Percentiles rank a stretch among this genome's conserved stretches.
These are phyloP conservation scores for Pseudogymnoascus verrucosus DNA, from an alignment of 2,329 filamentous ascomycete species.

Conservation along the genomic window DNA sequence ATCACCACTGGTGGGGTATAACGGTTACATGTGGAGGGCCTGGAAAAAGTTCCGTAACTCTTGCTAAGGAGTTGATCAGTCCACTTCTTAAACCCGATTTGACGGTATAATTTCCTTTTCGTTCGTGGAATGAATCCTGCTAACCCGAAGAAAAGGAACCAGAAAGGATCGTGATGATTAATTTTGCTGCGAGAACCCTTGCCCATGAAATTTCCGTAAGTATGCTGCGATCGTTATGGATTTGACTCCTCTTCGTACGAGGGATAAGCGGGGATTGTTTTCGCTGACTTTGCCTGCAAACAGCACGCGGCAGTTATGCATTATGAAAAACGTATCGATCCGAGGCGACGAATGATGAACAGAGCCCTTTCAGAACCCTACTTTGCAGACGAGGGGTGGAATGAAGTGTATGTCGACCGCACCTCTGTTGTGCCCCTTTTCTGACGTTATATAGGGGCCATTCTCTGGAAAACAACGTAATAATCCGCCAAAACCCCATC, in stretches of 20 bases:
- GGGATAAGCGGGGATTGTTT: background rate
- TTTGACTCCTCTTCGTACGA: background rate
- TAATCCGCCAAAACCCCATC: background rate
- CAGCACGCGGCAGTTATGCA: background rate
- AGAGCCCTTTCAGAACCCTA: background rate
- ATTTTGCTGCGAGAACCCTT: background rate
- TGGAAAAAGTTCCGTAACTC: background rate
- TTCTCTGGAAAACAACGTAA: background rate
- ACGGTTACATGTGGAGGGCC: background rate
- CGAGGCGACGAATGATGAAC: background rate
- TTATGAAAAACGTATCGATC: background rate
- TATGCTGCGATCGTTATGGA: background rate
- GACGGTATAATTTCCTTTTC: background rate
- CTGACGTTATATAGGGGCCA: conserved; percentile 1
- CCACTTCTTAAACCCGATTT: background rate
- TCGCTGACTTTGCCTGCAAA: background rate
- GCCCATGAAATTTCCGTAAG: background rate
- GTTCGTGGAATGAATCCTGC: background rate
- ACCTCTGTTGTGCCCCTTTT: background rate
- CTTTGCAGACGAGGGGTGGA: background rate
- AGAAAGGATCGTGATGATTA: background rate
- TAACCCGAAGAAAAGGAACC: background rate
- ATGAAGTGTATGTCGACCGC: background rate
- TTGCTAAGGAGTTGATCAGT: background rate
- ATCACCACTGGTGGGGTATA: background rate